These are phyloP conservation scores for Suillus variegatus DNA, from an alignment of 768 basidiomycete species.

Conservation along the genomic window DNA sequence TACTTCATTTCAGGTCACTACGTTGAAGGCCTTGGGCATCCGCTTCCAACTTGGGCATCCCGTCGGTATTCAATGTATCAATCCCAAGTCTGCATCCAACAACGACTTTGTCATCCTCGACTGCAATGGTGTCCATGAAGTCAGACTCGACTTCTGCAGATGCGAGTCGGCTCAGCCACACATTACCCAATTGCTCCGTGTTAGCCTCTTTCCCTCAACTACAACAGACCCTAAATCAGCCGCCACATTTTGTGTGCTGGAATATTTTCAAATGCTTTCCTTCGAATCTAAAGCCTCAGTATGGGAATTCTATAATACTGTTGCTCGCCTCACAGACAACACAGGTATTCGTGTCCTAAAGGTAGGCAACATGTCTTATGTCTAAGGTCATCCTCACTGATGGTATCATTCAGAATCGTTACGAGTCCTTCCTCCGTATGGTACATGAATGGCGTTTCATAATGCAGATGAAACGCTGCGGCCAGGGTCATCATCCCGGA, in stretches of 20 bases:
- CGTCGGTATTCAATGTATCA: slow-evolving; percentile 13
- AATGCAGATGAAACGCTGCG: not conserved
- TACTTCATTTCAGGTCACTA: slow-evolving; percentile 13
- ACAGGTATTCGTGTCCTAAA: slow-evolving; percentile 16
- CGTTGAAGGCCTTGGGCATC: slow-evolving; percentile 22
- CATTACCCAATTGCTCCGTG: slow-evolving; percentile 12
- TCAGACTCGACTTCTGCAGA: slow-evolving; percentile 17
- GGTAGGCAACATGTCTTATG: not conserved
- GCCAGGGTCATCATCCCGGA: not conserved
- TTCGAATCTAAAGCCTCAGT: slow-evolving; percentile 29
- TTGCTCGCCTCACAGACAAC: slow-evolving; percentile 1
- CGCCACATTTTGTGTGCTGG: slow-evolving; percentile 27
- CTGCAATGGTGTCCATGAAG: slow-evolving; percentile 24
- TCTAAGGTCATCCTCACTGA: not conserved
- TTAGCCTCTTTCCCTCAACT: slow-evolving; percentile 15
- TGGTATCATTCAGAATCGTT: not conserved
- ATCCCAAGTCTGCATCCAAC: slow-evolving; percentile 1
- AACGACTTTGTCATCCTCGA: slow-evolving; percentile 22
- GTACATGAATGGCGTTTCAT: not conserved
- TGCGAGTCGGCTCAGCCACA: slow-evolving; percentile 10
- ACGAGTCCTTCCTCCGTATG: not conserved
- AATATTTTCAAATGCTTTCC: slow-evolving; percentile 26
- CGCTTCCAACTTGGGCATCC: slow-evolving; percentile 26
- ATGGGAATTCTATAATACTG: slow-evolving; percentile 26
- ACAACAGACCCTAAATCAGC: slow-evolving; percentile 24